Evolutionary conservation across 352 stramenopile species (phyloP), one percentile per base, ranked within the genome.

Genomic region (Phytophthora agathidicida): DNA sequence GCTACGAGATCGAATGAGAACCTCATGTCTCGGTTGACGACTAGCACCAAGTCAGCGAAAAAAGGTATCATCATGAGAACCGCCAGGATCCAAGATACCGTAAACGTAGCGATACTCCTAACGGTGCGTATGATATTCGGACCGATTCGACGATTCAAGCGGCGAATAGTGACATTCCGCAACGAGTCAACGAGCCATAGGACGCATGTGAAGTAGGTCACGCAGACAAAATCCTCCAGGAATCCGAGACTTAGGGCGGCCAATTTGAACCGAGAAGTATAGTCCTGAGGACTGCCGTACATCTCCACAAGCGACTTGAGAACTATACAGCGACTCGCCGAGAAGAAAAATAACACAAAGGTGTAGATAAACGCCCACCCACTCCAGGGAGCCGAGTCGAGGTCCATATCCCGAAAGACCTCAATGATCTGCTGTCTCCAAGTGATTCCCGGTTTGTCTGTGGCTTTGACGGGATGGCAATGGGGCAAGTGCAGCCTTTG

Each of bases 1-100:
- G 33, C 26, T 24, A 65, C 26, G 8, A 68, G 71, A 13, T 80
- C 71, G n/a, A 74, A 65, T 46, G 68, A 79, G 51, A 81, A 73
- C 20, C 75, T 68, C 44, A 71, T 66, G 27, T 74, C 42, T 2
- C 68, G 68, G 8, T 62, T 61, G 1, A 53, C 56, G n/a, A 85
- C 32, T 8, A 80, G 51, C 52, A 79, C 30, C 42, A 65, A 52
- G 41, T 82, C 72, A 3, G 61, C 61, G n/a, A 58, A 26, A 42
- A 82, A 77, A 5, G 68, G 67, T 8, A 59, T 27, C 16, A 76
- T 41, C 23, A 43, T 39, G 13, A 52, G 16, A 1, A 60, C 32
- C 22, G 71, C 71, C 7, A 80, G 44, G 8, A 52, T 31, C 42
- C 42, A 61, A 3, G 53, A 61, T 3, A 46, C 53, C 19, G 22